Evolutionary conservation across 2,329 filamentous ascomycete genomes (phyloP).

Genomic region (Pseudodiploospora longispora): DNA sequence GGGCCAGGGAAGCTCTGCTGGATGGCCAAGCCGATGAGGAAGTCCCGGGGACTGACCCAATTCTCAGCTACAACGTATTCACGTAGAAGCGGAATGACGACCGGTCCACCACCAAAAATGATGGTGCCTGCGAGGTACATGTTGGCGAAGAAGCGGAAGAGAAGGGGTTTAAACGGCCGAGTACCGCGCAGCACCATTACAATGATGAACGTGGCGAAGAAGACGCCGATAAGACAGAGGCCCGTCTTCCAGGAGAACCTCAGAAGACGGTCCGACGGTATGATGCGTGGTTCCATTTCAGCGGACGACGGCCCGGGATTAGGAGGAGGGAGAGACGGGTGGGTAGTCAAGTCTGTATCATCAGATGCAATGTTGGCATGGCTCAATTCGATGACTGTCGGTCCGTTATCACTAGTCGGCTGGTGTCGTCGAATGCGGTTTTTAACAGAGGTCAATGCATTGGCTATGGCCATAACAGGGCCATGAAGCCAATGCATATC

Average conservation of each 20-base stretch:
- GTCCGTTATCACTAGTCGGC: too few species aligned
- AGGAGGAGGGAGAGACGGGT: background rate
- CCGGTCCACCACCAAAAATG: conserved; percentile 57
- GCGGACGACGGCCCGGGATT: background rate
- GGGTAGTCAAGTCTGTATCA: too few species aligned
- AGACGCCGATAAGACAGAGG: conserved; percentile 32
- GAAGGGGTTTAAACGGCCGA: conserved; percentile 31
- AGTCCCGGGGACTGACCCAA: conserved; percentile 64
- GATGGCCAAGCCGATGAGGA: conserved; percentile 63
- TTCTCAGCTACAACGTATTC: conserved; percentile 58
- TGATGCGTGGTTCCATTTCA: conserved; percentile 18
- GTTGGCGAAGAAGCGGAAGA: conserved; percentile 59
- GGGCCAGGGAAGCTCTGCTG: conserved; percentile 58
- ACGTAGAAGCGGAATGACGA: conserved; percentile 55
- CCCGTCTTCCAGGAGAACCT: conserved; percentile 39
- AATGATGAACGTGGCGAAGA: conserved; percentile 48
- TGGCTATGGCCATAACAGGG: conserved; percentile 2
- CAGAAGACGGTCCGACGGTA: conserved; percentile 22
- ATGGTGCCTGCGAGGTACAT: conserved; percentile 67
- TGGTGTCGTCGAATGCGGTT: background rate
- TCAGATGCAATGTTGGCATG: too few species aligned
- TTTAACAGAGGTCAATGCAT: background rate
- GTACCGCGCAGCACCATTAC: conserved; percentile 45
- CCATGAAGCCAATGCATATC: conserved; percentile 46
- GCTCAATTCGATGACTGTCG: too few species aligned